Evolutionary conservation across 345 rosid genomes (phyloP), one percentile per base, ranked within the genome.

Genomic region (Capsella bursapastoris): DNA sequence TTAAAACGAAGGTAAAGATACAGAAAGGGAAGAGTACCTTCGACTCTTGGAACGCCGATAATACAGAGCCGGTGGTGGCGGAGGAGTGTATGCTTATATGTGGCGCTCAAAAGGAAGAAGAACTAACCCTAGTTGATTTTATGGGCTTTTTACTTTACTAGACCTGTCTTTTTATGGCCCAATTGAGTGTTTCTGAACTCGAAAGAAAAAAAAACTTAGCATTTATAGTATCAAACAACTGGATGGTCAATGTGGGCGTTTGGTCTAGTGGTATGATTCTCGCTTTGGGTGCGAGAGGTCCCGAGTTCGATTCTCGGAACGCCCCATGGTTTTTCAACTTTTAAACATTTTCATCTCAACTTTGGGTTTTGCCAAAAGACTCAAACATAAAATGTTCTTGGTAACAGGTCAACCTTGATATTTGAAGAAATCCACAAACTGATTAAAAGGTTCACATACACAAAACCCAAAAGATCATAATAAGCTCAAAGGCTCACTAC

Each of bases 271-370:
- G 94, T 82, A 87, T 82, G 88, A 88, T 88, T 86, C 92, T 90
- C 75, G 90, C 90, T 93, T 88, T 83, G 89, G 92, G 92, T 86
- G 91, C 84, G 84, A 90, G 92, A 86, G 88, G 91, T 90, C 91
- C 84, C 79, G 85, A 89, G 89, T 85, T 86, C 72, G 78, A 83
- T 89, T 88, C 91, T 83, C 85, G 81, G 85, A 86, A 84, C 76
- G 87, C 89, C 93, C 89, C 92, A 2, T 9, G 9, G 1, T 0
- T 0, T 11, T 11, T 45, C 0, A 40, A 9, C 48, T 49, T 49
- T 8, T 45, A 2, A 4, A 2, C 25, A 37, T 25, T 13, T 53
- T 14, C 2, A 4, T n/a, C 27, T 8, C 2, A 41, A 12, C 4
- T 8, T 5, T 6, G 4, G 13, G 37, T 28, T 28, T 55, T 29